These are phyloP conservation scores for Chaetomiaceae sp. DNA, from an alignment of 2,329 filamentous ascomycete species.

Conservation along the genomic window DNA sequence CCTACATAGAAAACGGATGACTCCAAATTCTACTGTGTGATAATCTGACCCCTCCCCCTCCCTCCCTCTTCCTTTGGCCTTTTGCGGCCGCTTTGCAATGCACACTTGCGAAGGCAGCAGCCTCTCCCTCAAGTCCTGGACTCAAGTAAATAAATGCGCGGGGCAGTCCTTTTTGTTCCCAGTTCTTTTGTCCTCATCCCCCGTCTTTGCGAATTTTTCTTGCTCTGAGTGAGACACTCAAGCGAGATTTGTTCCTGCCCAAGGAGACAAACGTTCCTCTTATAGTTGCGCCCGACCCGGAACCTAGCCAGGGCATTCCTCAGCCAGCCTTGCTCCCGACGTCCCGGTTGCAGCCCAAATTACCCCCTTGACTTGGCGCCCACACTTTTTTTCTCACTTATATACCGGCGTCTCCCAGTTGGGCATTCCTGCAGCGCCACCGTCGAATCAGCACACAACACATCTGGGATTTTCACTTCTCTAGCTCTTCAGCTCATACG, in stretches of 20 bases:
- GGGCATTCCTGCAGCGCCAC: conserved; percentile 30
- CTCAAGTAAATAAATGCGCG: conserved; percentile 14
- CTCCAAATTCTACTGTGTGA: conserved; percentile 14
- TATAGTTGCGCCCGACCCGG: conserved; percentile 8
- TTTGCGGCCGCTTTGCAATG: conserved; percentile 8
- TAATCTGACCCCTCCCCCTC: conserved; percentile 12
- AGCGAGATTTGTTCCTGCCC: background rate
- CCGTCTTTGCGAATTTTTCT: background rate
- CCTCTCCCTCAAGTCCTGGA: conserved; percentile 7
- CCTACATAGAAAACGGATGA: conserved; percentile 15
- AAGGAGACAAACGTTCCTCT: background rate
- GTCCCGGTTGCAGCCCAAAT: conserved; percentile 13
- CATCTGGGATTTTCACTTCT: conserved; percentile 22
- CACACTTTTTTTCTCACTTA: conserved; percentile 21
- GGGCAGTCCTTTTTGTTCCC: background rate
- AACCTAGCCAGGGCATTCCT: too few relatives aligned
- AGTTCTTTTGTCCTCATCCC: background rate
- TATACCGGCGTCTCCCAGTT: conserved; percentile 25
- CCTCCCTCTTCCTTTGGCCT: background rate
- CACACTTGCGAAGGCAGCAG: conserved; percentile 22
- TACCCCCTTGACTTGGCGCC: conserved; percentile 11
- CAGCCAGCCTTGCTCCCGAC: conserved; percentile 17
- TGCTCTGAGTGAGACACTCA: background rate
- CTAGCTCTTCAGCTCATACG: conserved; percentile 16
- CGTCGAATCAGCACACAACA: conserved; percentile 32